Evolutionary conservation across 176 grass and related monocot species (phyloP).

Genomic region (Oryza rufipogon): DNA sequence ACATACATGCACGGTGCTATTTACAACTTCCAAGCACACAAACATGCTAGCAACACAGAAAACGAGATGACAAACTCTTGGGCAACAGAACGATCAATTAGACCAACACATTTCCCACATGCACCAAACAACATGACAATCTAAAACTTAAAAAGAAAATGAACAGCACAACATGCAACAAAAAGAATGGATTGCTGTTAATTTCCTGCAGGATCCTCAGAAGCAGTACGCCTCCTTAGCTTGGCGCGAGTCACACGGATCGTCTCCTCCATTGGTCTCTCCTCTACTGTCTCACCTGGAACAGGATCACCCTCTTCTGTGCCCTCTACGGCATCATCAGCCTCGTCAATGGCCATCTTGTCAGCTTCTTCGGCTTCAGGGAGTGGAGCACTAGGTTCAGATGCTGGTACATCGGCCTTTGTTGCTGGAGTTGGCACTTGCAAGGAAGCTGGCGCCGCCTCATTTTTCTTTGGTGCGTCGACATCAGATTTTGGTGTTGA

Average conservation of each 20-base stretch:
- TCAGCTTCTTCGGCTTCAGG: constrained; percentile 51
- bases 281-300: constrained; percentile 37
- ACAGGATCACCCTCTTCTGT: constrained; percentile 42
- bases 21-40: constrained; percentile 49
- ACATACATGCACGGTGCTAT: constrained; percentile 46
- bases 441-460: constrained; percentile 19
- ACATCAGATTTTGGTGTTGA: constrained; percentile 43
- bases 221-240: constrained; percentile 71
- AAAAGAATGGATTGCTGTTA: constrained; percentile 34
- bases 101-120: constrained; percentile 27
- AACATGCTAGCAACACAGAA: not conserved
- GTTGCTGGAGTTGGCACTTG: constrained; percentile 21
- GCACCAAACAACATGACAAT: constrained; percentile 37
- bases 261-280: constrained; percentile 81
- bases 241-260: constrained; percentile 70
- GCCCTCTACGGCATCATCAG: constrained; percentile 14
- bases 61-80: not conserved
- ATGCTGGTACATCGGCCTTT: constrained; percentile 19
- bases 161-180: constrained; percentile 31
- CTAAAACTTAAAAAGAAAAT: constrained; percentile 38
- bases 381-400: constrained; percentile 32
- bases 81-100: constrained; percentile 33
- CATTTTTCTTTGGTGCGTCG: constrained; percentile 47
- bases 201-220: constrained; percentile 46
- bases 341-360: constrained; percentile 52